phyloP scores from a whole-genome alignment of 2,329 filamentous ascomycete species.

The Hypoxylon sp. region DNA sequence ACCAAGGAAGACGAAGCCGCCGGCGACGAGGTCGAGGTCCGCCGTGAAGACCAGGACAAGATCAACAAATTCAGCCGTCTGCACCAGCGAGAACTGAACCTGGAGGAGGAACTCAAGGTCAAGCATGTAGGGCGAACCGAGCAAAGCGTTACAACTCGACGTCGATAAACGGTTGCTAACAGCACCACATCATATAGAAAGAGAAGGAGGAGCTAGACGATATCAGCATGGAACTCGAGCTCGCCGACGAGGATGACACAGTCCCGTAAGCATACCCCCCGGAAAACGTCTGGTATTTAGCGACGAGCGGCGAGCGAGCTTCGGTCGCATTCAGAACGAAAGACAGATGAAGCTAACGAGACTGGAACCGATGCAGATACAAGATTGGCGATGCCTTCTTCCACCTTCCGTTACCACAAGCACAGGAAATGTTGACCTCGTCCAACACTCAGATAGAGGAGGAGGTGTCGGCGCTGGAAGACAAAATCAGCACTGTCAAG shows the following conservation, averaged over 20 bases:
- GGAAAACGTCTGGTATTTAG: neutral
- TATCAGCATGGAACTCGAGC: constrained; percentile 86
- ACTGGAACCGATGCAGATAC: constrained; percentile 69
- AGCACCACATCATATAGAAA: constrained; percentile 67
- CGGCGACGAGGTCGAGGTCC: constrained; percentile 88
- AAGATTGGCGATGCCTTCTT: constrained; percentile 97
- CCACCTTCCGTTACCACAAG: constrained; percentile 81
- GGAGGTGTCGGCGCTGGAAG: constrained; percentile 78
- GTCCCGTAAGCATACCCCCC: constrained; percentile 72
- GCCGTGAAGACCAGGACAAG: constrained; percentile 96
- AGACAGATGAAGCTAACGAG: constrained; percentile 10
- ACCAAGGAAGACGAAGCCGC: constrained; percentile 90
- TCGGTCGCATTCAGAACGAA: neutral
- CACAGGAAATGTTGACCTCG: constrained; percentile 80
- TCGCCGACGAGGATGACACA: constrained; percentile 93
- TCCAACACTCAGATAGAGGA: constrained; percentile 78
- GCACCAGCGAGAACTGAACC: constrained; percentile 80
- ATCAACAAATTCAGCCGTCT: constrained; percentile 98
- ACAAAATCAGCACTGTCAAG: constrained; percentile 74
- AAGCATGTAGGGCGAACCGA: constrained; percentile 68
- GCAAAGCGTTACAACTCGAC: neutral
- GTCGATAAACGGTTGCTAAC: constrained; percentile 36
- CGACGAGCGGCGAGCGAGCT: neutral
- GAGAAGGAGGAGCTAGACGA: constrained; percentile 98
- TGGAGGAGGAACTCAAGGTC: constrained; percentile 81